Evolutionary conservation across 805 yeast genomes (phyloP), one percentile per base, ranked within the genome.

Genomic region (Saccharomycopsis babjevae): DNA sequence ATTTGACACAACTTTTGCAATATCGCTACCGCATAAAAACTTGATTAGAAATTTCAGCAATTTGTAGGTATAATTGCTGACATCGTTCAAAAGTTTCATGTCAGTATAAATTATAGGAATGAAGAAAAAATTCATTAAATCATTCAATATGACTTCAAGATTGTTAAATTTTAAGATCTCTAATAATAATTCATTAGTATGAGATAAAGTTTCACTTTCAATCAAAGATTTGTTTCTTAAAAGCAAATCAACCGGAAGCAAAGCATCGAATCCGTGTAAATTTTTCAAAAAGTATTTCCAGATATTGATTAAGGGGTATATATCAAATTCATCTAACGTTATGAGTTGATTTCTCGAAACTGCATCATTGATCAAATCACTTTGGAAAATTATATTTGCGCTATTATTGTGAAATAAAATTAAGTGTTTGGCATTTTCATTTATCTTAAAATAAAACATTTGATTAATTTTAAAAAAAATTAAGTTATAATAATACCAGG

Each of bases 241-340:
- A 15, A 58, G 5, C 18, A 39, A 10, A 20, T 32, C 39, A 15
- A 60, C 39, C 8, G 63, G 59, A 1, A 61, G 36, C n/a, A 61
- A 46, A 16, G 61, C 34, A 16, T 34, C 32, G 25, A 39, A 46
- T n/a, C 43, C 32, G n/a, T 20, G 38, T 36, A 59, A 59, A 30
- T 78, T 82, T 61, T 77, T 74, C 40, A 89, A 68, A 59, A 76
- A 79, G 61, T 77, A 73, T 58, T 66, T 77, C 60, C 77, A 67
- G 13, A 72, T 64, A 3, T 81, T 75, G 13, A 82, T 76, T n/a
- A 81, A 76, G 58, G 79, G 76, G 63, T 76, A 75, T 11, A 85
- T 74, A 58, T 83, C 83, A 76, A 83, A 84, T 68, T 83, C 86
- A 59, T 76, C 76, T 42, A 83, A 72, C 72, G 82, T 76, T 36